Evolutionary conservation across 306 rosid species (phyloP).

Genomic region (Sicyos baderoa): DNA sequence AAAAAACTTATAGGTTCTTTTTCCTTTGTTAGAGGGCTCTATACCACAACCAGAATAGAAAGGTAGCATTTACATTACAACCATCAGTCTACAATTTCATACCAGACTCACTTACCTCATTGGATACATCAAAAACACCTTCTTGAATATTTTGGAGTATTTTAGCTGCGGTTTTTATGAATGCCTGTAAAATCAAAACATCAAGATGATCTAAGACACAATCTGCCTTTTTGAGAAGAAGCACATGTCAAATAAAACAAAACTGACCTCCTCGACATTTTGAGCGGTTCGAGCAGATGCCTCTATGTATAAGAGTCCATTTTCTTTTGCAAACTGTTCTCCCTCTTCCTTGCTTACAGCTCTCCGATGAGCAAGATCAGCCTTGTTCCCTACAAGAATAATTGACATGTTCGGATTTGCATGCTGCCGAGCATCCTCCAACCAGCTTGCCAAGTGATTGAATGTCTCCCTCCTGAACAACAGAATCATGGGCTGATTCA

Average conservation of each 20-base stretch:
- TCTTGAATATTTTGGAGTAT: slow-evolving; percentile 90
- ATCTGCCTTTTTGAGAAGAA: background rate
- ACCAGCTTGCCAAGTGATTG: slow-evolving; percentile 83
- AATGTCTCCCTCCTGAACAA: slow-evolving; percentile 81
- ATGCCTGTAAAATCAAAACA: slow-evolving; percentile 49
- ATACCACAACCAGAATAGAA: background rate
- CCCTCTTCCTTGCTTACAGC: slow-evolving; percentile 98
- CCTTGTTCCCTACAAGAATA: slow-evolving; percentile 85
- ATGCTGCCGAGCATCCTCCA: slow-evolving; percentile 98
- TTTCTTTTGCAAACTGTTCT: slow-evolving; percentile 90
- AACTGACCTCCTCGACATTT: slow-evolving; percentile 85
- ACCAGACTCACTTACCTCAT: slow-evolving; percentile 54
- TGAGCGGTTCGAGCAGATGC: slow-evolving; percentile 96
- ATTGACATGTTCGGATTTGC: slow-evolving; percentile 94
- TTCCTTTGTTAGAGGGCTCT: background rate
- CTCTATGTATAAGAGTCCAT: slow-evolving; percentile 89
- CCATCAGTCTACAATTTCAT: background rate
- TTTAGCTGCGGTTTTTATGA: slow-evolving; percentile 74
- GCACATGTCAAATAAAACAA: slow-evolving; percentile 7
- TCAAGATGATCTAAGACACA: background rate
- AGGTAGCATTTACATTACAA: background rate
- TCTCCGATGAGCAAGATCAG: slow-evolving; percentile 83
- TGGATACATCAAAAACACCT: slow-evolving; percentile 81
- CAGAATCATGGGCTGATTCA: slow-evolving; percentile 13
- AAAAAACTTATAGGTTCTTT: background rate